phyloP scores from a whole-genome alignment of 495 filamentous ascomycete genomes.

The Cladorrhinum samala region DNA sequence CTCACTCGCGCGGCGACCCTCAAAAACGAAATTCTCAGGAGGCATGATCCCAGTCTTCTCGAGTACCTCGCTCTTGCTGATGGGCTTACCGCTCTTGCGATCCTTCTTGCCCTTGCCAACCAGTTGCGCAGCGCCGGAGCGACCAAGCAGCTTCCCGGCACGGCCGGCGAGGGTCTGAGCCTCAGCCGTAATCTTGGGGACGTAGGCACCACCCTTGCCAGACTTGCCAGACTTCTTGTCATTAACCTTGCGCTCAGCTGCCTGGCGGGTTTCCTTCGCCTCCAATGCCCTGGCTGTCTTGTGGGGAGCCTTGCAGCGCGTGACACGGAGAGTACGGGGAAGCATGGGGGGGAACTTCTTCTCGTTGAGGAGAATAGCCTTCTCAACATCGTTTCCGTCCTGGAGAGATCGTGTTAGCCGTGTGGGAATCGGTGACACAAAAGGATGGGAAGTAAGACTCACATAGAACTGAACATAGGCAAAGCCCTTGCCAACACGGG shows the following conservation, averaged over 20 bases:
- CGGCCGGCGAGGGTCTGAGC: slow-evolving; percentile 71
- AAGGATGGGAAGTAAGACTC: slow-evolving; percentile 10
- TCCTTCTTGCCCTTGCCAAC: slow-evolving; percentile 22
- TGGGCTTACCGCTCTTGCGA: slow-evolving; percentile 14
- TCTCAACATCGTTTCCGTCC: slow-evolving; percentile 80
- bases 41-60: slow-evolving; percentile 29
- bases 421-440: not conserved
- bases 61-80: slow-evolving; percentile 15
- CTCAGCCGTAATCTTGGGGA: slow-evolving; percentile 58
- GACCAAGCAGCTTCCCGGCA: slow-evolving; percentile 74
- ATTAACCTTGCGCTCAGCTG: slow-evolving; percentile 6
- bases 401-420: slow-evolving; percentile 26
- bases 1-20: slow-evolving; percentile 75
- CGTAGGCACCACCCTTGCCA: slow-evolving; percentile 42
- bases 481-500: slow-evolving; percentile 92
- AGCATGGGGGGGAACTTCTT: slow-evolving; percentile 92
- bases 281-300: slow-evolving; percentile 55
- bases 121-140: slow-evolving; percentile 64
- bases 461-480: slow-evolving; percentile 94
- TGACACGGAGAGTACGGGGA: slow-evolving; percentile 80
- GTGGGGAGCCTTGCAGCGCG: slow-evolving; percentile 69
- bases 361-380: slow-evolving; percentile 74
- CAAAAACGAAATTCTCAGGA: slow-evolving; percentile 74
- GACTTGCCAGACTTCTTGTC: slow-evolving; percentile 18
- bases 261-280: slow-evolving; percentile 17